These are phyloP conservation scores for Dothiorella sarmentorum DNA, from an alignment of 2,329 filamentous ascomycete genomes.

Conservation along the genomic window DNA sequence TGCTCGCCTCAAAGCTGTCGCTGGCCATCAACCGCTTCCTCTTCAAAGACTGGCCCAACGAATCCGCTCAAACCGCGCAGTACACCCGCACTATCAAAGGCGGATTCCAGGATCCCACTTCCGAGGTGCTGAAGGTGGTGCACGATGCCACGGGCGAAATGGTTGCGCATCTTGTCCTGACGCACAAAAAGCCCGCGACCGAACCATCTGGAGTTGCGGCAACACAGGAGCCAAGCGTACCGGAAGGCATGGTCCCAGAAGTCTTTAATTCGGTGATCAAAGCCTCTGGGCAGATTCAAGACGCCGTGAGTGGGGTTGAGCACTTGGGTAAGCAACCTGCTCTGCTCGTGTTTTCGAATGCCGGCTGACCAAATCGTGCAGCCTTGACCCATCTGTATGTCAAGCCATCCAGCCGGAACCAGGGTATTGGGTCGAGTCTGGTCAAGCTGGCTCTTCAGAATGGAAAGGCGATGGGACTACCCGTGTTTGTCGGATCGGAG, in stretches of 20 bases:
- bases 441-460: not conserved
- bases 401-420: not conserved
- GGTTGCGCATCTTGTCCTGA: not conserved
- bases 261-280: not conserved
- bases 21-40: slow-evolving; percentile 19
- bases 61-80: slow-evolving; percentile 6
- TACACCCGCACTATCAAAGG: not conserved
- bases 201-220: too few relatives aligned
- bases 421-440: slow-evolving; percentile 1
- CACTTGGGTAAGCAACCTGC: not conserved
- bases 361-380: not conserved
- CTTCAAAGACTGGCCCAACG: slow-evolving; percentile 17
- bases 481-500: not conserved
- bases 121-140: not conserved
- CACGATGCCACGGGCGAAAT: not conserved
- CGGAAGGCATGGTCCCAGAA: not conserved
- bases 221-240: not conserved
- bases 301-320: not conserved
- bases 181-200: not conserved
- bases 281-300: not conserved
- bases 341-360: not conserved
- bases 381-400: slow-evolving; percentile 16
- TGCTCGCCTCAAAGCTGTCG: slow-evolving; percentile 14
- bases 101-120: not conserved
- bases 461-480: not conserved